Conservation (phyloP, 176 grass and related monocot genomes). For the Rhynchospora tenuis region DNA sequence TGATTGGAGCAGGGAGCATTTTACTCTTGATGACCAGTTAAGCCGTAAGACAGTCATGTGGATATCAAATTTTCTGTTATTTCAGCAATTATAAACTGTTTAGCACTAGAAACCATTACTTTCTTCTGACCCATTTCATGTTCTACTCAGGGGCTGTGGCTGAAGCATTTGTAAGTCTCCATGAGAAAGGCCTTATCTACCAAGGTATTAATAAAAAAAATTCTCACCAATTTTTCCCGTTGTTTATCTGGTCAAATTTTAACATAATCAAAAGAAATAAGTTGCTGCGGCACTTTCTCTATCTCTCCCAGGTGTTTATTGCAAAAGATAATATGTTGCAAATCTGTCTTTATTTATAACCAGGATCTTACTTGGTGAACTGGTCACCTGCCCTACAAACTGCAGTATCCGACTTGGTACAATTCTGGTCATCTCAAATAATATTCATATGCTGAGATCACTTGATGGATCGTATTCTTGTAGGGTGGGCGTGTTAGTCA, state of each 20-base stretch:
- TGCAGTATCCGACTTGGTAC: slow-evolving; percentile 95
- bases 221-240: background rate
- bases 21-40: slow-evolving; percentile 93
- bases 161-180: slow-evolving; percentile 91
- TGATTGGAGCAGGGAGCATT: slow-evolving; percentile 85
- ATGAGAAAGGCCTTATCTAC: slow-evolving; percentile 95
- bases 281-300: background rate
- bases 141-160: slow-evolving; percentile 68
- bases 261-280: background rate
- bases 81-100: background rate
- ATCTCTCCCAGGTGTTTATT: background rate
- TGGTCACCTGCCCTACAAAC: slow-evolving; percentile 95
- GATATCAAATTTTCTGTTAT: slow-evolving; percentile 21
- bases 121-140: slow-evolving; percentile 2
- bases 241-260: background rate
- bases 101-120: slow-evolving; percentile 10
- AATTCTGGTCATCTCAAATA: slow-evolving; percentile 3
- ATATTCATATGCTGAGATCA: background rate
- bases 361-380: slow-evolving; percentile 99
- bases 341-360: slow-evolving; percentile 16
- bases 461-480: slow-evolving; percentile 1
- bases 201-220: slow-evolving; percentile 53
- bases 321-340: slow-evolving; percentile 1
- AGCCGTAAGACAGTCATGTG: slow-evolving; percentile 60
- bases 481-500: background rate